Evolutionary conservation across 495 filamentous ascomycete genomes (phyloP).

Genomic region (Amorphotheca resinae): DNA sequence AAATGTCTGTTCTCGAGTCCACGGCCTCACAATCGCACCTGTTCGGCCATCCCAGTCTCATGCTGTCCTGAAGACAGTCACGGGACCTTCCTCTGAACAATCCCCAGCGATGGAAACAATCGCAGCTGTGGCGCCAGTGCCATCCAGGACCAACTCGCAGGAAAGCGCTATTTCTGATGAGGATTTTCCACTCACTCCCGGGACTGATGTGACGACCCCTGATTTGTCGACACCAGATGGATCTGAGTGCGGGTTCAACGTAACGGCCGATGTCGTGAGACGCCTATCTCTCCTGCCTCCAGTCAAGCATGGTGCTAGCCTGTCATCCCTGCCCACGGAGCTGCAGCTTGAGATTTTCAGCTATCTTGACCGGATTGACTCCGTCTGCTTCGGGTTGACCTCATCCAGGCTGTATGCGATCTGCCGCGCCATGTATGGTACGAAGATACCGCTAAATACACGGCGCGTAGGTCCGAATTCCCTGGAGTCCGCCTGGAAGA

Average conservation of each 20-base stretch:
- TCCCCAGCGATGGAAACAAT: no score
- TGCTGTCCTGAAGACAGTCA: background rate
- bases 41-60: background rate
- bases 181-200: conserved; percentile 2
- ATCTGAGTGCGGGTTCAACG: conserved; percentile 13
- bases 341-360: conserved; percentile 42
- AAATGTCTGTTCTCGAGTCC: background rate
- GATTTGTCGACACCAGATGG: conserved; percentile 16
- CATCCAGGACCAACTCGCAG: background rate
- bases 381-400: conserved; percentile 40
- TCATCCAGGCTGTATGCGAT: conserved; percentile 37
- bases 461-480: conserved; percentile 40
- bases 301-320: conserved; percentile 4
- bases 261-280: conserved; percentile 13
- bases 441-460: conserved; percentile 31
- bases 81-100: background rate
- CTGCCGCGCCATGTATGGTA: conserved; percentile 35
- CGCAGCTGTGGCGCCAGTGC: background rate
- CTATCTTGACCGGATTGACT: conserved; percentile 42
- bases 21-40: background rate
- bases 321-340: conserved; percentile 38
- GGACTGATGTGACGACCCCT: conserved; percentile 14
- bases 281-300: conserved; percentile 9
- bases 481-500: conserved; percentile 42
- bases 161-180: background rate